Percentiles rank a stretch among this genome's conserved stretches.
Conservation (phyloP, 2,329 filamentous ascomycete species). For the Aspergillus chevalieri region DNA sequence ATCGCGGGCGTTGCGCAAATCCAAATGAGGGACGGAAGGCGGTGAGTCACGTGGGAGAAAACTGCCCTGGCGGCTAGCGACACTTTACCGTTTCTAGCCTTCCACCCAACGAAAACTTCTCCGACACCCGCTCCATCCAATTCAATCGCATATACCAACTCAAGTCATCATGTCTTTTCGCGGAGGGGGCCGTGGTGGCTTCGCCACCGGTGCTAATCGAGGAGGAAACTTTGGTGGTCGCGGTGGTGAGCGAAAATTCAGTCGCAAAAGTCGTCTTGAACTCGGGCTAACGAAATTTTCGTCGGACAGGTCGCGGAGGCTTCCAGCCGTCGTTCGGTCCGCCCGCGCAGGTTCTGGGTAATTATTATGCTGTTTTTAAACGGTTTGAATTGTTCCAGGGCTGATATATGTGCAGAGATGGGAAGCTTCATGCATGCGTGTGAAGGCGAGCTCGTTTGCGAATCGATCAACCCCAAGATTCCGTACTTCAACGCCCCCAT, state of each 20-base stretch:
- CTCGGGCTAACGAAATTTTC: slow-evolving; percentile 31
- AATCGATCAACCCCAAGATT: slow-evolving; percentile 89
- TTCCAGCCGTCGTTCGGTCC: slow-evolving; percentile 59
- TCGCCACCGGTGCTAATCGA: slow-evolving; percentile 48
- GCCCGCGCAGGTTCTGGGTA: slow-evolving; percentile 56
- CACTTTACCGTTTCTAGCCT: slow-evolving; percentile 42
- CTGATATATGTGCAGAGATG: slow-evolving; percentile 61
- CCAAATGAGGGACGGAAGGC: slow-evolving; percentile 25
- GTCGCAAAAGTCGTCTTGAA: not conserved
- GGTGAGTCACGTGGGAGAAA: slow-evolving; percentile 29
- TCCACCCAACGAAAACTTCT: slow-evolving; percentile 37
- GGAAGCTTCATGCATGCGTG: slow-evolving; percentile 88
- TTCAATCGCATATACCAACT: slow-evolving; percentile 19
- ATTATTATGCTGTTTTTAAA: slow-evolving; percentile 11
- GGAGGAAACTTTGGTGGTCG: slow-evolving; percentile 39
- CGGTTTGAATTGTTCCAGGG: slow-evolving; percentile 1
- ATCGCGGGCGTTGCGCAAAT: slow-evolving; percentile 6
- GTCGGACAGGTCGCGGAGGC: slow-evolving; percentile 52
- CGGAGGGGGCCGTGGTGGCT: slow-evolving; percentile 48
- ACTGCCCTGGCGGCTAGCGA: slow-evolving; percentile 31
- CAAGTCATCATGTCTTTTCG: slow-evolving; percentile 57
- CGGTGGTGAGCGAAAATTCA: slow-evolving; percentile 34
- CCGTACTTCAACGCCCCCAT: slow-evolving; percentile 99
- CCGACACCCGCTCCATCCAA: slow-evolving; percentile 20
- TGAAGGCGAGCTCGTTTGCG: slow-evolving; percentile 97